Evolutionary conservation across 192 early-diverging fungal genomes (phyloP), one percentile per base, ranked within the genome.

Genomic region (Coemansia sp.): DNA sequence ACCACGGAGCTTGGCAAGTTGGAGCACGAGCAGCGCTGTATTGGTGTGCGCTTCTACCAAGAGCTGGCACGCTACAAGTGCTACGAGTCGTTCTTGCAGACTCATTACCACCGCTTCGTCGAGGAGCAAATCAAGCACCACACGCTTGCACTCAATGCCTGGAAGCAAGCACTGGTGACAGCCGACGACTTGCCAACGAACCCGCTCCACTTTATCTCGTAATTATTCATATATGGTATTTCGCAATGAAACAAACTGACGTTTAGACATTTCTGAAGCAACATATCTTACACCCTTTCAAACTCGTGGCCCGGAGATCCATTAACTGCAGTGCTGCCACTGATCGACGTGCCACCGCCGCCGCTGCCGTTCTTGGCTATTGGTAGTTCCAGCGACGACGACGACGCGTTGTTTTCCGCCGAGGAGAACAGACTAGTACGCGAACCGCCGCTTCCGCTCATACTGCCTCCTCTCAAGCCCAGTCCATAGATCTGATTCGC

Each of bases 101-200:
- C 69, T 11, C 69, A 73, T 55, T 83, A 83, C 65, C 76, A 75
- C 52, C 69, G 65, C 8, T 58, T 73, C 24, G 62, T 75, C 22
- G 81, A 75, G 29, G 81, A 78, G 59, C 81, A 78, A 64, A 78
- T 83, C 64, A 83, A 83, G 67, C 81, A 83, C 70, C 81, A 83
- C 64, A 75, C 75, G 13, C 65, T 83, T 53, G 73, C 70, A 12
- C 73, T 83, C 24, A 78, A 78, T 55, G 81, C 81, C 15, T 83
- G 81, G 81, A 74, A 72, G 50, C 81, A 83, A 67, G 81, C 81
- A 11, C 70, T 83, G 52, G 70, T 74, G 13, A 76, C 70, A 3
- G 81, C 81, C 35, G 73, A 78, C 61, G 72, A 78, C 39, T 49
- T 83, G 27, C 81, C 81, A 15, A 67, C 73, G 39, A 74, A 83